Base-by-base conservation (phyloP, 2,329 filamentous ascomycete genomes). In the Phoma sp. region DNA sequence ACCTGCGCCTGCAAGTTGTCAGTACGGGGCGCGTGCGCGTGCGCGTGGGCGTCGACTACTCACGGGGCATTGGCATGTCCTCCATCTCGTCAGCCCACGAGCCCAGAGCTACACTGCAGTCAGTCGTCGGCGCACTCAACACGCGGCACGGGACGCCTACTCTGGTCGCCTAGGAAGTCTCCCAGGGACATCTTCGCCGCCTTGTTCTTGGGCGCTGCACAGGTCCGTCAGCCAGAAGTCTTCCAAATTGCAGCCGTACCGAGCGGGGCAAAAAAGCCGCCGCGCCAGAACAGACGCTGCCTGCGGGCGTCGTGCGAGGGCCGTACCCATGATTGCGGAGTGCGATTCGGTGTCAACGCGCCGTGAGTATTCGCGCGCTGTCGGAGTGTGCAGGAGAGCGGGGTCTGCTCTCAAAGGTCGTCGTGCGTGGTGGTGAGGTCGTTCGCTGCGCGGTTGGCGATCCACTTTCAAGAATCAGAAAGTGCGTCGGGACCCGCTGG, bases 41-140 rank as follows among this genome's bases (percentile, higher is more conserved):
- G 17, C 19, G 29, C 39, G 31, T n/a, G 21, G 24, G 31, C 22
- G 12, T 4, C 17, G 17, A 81, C 22, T 36, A 72, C 88, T 82
- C 84, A 94, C 90, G 82, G 77, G 87, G 85, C 64, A 90, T 85
- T 61, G 85, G 84, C 78, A 84, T 82, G 73, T 96, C 92, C 79
- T 99, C 95, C 81, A 99, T 96, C 77, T 99, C 95, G 81, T 99
- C 96, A 71, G 95, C 95, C 95, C 95, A 99, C 68, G 95, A 98
- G 74, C 94, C 92, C 74, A 88, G 84, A 71, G 85, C 87, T 90
- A 72, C 58, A 56, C 46, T 46, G 41, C 56, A 22, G 68, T 73
- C 61, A 75, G 72, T 70, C 46, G 57, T 39, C 41, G 50, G 44
- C 61, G 59, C 61, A 50, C 55, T 56, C 55, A 51, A 43, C 48